These are phyloP conservation scores for Fraxinus sp. DNA, from an alignment of 305 asterid genomes.

Conservation along the genomic window DNA sequence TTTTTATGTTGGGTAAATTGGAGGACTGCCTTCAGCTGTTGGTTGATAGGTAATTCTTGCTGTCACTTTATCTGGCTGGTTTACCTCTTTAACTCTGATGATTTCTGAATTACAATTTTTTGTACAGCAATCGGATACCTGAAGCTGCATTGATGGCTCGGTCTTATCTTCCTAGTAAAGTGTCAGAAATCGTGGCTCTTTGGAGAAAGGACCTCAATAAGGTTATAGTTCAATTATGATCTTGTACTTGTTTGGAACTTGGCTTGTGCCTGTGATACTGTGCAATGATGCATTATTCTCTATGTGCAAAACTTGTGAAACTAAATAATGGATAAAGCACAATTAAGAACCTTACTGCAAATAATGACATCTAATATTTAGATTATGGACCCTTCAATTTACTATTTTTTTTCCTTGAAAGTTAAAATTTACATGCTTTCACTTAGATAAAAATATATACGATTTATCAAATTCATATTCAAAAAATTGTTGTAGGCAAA, in stretches of 20 bases:
- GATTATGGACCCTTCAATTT: neutral
- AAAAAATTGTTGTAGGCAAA: neutral
- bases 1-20: conserved; percentile 76
- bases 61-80: conserved; percentile 19
- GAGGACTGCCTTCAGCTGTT: conserved; percentile 82
- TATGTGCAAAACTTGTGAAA: neutral
- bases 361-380: neutral
- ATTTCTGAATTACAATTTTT: conserved; percentile 26
- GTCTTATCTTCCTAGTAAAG: conserved; percentile 99
- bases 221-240: conserved; percentile 37
- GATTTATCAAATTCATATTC: neutral
- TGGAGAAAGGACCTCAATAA: conserved; percentile 92
- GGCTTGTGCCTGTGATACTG: conserved; percentile 4
- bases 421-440: neutral
- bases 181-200: conserved; percentile 84
- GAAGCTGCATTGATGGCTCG: conserved; percentile 99
- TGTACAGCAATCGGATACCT: conserved; percentile 91
- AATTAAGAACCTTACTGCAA: neutral
- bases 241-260: conserved; percentile 13
- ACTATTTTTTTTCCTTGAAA: neutral
- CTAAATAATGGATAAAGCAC: neutral
- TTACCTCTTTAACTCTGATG: conserved; percentile 18
- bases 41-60: conserved; percentile 62
- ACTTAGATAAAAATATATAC: neutral
- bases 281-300: conserved; percentile 2